Percentiles rank a stretch among this genome's conserved stretches.
Evolutionary conservation across 331 rosid species (phyloP).

Genomic region (Rhamnella rubrinervis): DNA sequence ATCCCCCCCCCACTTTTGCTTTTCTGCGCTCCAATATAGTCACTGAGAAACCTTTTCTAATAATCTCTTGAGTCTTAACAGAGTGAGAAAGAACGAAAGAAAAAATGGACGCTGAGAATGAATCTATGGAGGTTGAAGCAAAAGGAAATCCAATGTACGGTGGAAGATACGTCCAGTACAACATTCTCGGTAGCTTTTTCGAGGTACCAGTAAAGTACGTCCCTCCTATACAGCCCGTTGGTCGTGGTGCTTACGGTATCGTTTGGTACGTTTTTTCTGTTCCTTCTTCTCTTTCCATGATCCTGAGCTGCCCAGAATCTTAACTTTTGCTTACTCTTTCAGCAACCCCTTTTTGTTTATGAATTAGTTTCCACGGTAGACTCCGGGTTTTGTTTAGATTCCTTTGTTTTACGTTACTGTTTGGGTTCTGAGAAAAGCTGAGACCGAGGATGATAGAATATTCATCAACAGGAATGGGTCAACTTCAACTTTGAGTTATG

Average conservation of each 20-base stretch:
- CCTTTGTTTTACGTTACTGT: background rate
- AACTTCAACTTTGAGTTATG: constrained; percentile 3
- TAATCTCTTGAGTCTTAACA: background rate
- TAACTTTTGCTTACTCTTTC: background rate
- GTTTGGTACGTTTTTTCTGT: constrained; percentile 56
- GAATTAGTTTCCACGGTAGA: background rate
- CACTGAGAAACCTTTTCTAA: background rate
- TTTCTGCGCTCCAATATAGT: background rate
- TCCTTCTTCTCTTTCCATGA: background rate
- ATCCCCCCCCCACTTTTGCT: background rate
- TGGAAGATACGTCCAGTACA: constrained; percentile 62
- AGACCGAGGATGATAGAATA: background rate
- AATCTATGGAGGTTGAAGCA: constrained; percentile 33
- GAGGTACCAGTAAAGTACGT: constrained; percentile 68
- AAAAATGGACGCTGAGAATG: constrained; percentile 43
- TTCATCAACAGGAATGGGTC: background rate
- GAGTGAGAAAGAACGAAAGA: no score
- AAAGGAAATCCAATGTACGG: constrained; percentile 47
- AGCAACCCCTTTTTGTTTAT: background rate
- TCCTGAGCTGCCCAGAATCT: constrained; percentile 6
- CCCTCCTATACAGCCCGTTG: constrained; percentile 87
- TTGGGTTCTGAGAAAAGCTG: constrained; percentile 4
- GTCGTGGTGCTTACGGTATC: constrained; percentile 96
- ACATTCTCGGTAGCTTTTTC: constrained; percentile 70
- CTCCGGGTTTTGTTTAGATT: background rate